Percentiles rank a stretch among this genome's conserved stretches.
phyloP scores from a whole-genome alignment of 192 early-diverging fungal genomes.

The Glomus cerebriforme region DNA sequence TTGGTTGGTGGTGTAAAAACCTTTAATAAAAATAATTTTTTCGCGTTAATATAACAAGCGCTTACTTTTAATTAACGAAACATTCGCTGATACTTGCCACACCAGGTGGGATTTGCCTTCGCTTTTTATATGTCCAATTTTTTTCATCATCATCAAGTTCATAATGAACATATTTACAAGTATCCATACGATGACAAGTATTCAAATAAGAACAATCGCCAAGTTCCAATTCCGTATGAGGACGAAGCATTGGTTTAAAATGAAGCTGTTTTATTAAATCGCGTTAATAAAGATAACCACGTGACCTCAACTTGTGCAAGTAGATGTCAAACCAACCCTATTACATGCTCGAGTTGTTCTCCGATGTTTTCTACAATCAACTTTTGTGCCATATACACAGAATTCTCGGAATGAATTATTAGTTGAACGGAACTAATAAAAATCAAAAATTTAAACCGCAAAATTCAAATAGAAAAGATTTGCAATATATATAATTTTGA shows the following conservation, averaged over 20 bases:
- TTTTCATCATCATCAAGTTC: slow-evolving; percentile 48
- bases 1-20: slow-evolving; percentile 18
- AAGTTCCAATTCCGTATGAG: slow-evolving; percentile 52
- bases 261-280: slow-evolving; percentile 46
- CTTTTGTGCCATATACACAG: slow-evolving; percentile 47
- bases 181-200: slow-evolving; percentile 63
- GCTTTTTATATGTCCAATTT: slow-evolving; percentile 7
- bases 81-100: not conserved
- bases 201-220: slow-evolving; percentile 71
- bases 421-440: slow-evolving; percentile 35
- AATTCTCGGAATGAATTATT: slow-evolving; percentile 51
- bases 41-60: slow-evolving; percentile 22
- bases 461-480: not conserved
- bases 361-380: slow-evolving; percentile 42
- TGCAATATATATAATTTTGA: not conserved
- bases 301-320: not conserved
- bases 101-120: slow-evolving; percentile 29
- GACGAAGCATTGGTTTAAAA: slow-evolving; percentile 50
- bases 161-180: slow-evolving; percentile 67
- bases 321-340: slow-evolving; percentile 26
- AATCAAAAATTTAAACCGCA: not conserved
- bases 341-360: slow-evolving; percentile 29
- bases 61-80: not conserved
- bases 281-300: not conserved
- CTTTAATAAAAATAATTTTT: slow-evolving; percentile 1